A percentile compares a stretch with the other conserved stretches of the same genome.
Conservation (phyloP, 768 basidiomycete genomes). For the Suillus variegatus region DNA sequence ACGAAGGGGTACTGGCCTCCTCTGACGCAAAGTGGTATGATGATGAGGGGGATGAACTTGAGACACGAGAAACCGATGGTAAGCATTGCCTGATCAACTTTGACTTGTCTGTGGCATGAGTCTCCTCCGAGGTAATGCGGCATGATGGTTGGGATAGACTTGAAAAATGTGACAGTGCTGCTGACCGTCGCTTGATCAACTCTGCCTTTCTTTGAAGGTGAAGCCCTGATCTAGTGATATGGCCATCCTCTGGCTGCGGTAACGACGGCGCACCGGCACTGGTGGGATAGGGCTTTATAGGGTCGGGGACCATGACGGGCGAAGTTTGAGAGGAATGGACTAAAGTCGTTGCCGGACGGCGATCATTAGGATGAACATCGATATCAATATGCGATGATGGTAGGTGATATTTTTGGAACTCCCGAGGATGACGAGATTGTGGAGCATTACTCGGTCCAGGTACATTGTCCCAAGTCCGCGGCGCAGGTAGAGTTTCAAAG, state of each 20-base stretch:
- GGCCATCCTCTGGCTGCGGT: not conserved
- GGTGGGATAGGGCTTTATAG: not conserved
- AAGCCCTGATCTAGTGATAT: not conserved
- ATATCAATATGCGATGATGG: constrained; percentile 12
- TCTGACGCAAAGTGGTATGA: not conserved
- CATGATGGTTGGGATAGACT: not conserved
- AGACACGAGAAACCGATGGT: too few species aligned
- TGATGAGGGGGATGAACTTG: not conserved
- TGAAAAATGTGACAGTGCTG: not conserved
- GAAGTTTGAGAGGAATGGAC: not conserved
- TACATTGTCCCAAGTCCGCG: not conserved
- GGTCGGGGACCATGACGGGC: not conserved
- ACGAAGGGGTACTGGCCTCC: not conserved
- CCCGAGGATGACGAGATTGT: constrained; percentile 2
- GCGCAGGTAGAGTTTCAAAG: not conserved
- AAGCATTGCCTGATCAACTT: constrained; percentile 14
- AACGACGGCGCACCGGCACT: not conserved
- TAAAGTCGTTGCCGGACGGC: not conserved
- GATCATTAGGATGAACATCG: constrained; percentile 4
- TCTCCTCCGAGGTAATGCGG: not conserved
- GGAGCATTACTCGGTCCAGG: constrained; percentile 2
- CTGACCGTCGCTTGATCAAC: constrained; percentile 10
- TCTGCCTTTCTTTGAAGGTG: constrained; percentile 5
- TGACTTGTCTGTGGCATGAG: not conserved
- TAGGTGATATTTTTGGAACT: not conserved